Base-by-base conservation (phyloP, 1,284 basidiomycete genomes). In the Marasmius sp. region DNA sequence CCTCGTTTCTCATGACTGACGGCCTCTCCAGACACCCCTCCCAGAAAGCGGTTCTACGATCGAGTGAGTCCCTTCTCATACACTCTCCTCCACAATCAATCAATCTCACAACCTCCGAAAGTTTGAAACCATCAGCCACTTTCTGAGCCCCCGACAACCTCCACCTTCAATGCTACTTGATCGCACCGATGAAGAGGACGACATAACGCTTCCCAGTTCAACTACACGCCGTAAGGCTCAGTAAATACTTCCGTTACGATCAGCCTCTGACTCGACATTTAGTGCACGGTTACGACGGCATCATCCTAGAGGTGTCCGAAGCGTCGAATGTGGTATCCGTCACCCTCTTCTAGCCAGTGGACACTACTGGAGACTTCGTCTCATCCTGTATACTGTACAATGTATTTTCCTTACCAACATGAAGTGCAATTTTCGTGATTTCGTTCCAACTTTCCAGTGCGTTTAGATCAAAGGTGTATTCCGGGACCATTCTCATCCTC, bases 81-180 rank as follows among this genome's bases (percentile, higher is more conserved):
- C 12, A 22, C 14, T 33, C 54, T 18, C 33, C 27, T 39, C 1
- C 14, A 10, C 18, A 16, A 38, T 38, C 16, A 16, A n/a, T 34
- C 11, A 34, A 2, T 45, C 52, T n/a, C 34, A 27, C 54, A 4
- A 53, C n/a, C 47, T 63, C 33, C 50, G 60, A 18, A 2, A 92
- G 87, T 88, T 89, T 56, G 90, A 92, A 68, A 86, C 85, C 14
- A 89, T 91, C 61, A 85, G 85, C 59, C 90, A 89, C 65, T 91
- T 92, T 67, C 80, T 92, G 3, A 85, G 83, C 64, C 88, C 89
- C 9, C 81, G 81, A 22, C 87, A 89, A 67, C 78, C 83, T 16
- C 86, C 89, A 9, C 88, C 89, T 1, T 91, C 90, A 0, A 95
- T 95, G 94, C 79, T 88, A 36, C 83, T 94, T n/a, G 91, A 95